Conservation (phyloP, 1,284 basidiomycete species). For the Vanrija humicola region DNA sequence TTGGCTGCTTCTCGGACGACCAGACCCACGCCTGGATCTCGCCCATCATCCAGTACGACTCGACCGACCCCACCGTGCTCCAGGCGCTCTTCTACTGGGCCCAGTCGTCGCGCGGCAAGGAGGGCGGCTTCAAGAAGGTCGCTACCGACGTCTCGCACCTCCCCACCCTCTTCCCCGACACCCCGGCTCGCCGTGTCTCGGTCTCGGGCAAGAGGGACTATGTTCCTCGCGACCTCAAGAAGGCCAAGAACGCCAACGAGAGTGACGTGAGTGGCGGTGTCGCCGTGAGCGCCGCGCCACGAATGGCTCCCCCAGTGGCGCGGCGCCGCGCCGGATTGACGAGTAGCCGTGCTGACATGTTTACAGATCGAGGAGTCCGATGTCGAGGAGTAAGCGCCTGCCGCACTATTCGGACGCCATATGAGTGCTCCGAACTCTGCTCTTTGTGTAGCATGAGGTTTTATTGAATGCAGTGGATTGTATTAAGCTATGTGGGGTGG, state of each 20-base stretch:
- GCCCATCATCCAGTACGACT: slow-evolving; percentile 32
- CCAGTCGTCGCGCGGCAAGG: slow-evolving; percentile 24
- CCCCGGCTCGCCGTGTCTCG: slow-evolving; percentile 42
- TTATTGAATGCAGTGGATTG: no score
- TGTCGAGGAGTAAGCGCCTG: slow-evolving; percentile 24
- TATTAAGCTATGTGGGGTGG: no score
- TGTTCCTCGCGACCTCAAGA: slow-evolving; percentile 17
- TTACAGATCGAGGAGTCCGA: slow-evolving; percentile 46
- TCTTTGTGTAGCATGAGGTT: background rate
- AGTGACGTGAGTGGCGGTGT: slow-evolving; percentile 36
- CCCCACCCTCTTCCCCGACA: slow-evolving; percentile 42
- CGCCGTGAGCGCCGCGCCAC: background rate
- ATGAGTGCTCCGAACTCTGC: background rate
- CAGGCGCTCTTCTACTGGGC: slow-evolving; percentile 48
- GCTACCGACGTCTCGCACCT: slow-evolving; percentile 34
- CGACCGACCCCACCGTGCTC: slow-evolving; percentile 37
- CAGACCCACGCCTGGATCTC: slow-evolving; percentile 40
- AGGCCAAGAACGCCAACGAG: slow-evolving; percentile 42
- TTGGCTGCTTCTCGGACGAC: slow-evolving; percentile 46
- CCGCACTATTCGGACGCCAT: background rate
- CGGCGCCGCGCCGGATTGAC: no score
- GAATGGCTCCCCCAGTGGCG: background rate
- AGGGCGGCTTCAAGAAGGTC: slow-evolving; percentile 3
- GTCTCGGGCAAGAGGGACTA: slow-evolving; percentile 16
- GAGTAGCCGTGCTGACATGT: slow-evolving; percentile 8